A percentile compares a stretch with the other conserved stretches of the same genome.
Evolutionary conservation across 1,284 basidiomycete species (phyloP).

Genomic region (Ganoderma lucidum): DNA sequence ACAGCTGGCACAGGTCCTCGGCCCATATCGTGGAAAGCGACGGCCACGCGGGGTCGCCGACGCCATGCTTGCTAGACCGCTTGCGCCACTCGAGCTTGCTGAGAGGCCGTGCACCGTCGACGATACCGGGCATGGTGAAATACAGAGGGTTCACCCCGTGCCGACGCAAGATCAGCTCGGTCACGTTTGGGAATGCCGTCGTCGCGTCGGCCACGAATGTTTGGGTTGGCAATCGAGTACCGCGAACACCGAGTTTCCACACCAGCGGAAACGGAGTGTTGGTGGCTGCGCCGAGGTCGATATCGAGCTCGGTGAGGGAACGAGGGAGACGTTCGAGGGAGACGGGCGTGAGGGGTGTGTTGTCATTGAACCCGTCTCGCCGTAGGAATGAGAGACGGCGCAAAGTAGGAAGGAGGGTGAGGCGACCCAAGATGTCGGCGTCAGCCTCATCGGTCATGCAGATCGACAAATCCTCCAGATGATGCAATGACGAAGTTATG

Average conservation of each 20-base stretch:
- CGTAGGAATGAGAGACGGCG: not conserved
- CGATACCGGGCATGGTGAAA: not conserved
- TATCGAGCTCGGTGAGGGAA: not conserved
- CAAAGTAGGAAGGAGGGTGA: not conserved
- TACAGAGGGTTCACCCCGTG: too few relatives aligned
- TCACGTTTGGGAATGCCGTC: not conserved
- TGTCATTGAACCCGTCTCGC: not conserved
- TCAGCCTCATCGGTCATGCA: not conserved
- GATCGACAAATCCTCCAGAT: not conserved
- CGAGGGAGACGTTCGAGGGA: not conserved
- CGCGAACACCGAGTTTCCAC: not conserved
- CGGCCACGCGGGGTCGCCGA: too few relatives aligned
- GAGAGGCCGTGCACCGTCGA: not conserved
- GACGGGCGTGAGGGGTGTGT: not conserved
- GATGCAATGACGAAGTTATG: not conserved
- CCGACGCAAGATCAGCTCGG: not conserved
- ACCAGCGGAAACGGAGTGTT: not conserved
- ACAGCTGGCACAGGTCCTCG: too few relatives aligned
- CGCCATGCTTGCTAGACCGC: not conserved
- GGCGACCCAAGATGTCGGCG: not conserved
- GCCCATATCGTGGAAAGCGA: too few relatives aligned
- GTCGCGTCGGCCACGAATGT: conserved; percentile 2
- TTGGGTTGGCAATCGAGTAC: not conserved
- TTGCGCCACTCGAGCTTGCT: not conserved
- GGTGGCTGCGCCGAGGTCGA: not conserved